These are phyloP conservation scores for Saccharomycopsis olivae DNA, from an alignment of 805 yeast genomes.

Conservation along the genomic window DNA sequence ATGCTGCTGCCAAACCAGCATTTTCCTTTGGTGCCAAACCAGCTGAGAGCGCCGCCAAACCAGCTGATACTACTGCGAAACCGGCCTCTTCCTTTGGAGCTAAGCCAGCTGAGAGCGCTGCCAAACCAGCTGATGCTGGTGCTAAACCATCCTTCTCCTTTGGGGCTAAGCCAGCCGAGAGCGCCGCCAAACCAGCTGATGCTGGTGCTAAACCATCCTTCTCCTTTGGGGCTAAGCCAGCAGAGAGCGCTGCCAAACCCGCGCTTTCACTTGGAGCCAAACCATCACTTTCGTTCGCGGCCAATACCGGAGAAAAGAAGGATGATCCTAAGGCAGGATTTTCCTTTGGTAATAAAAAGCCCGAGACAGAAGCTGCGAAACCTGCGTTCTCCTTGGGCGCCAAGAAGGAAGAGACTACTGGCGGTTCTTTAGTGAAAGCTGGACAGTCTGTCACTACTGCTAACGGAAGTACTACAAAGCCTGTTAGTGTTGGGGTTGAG, in stretches of 20 bases:
- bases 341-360: too few species aligned
- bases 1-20: conserved; percentile 18
- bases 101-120: conserved; percentile 19
- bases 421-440: conserved; percentile 4
- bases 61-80: conserved; percentile 19
- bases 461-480: conserved; percentile 25
- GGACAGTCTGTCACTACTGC: conserved; percentile 5
- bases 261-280: conserved; percentile 11
- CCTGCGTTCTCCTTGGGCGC: conserved; percentile 7
- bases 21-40: conserved; percentile 18
- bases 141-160: conserved; percentile 9
- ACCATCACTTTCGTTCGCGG: conserved; percentile 19
- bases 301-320: conserved; percentile 19
- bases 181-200: conserved; percentile 19
- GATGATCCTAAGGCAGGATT: background rate
- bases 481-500: conserved; percentile 51
- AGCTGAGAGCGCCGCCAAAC: conserved; percentile 12
- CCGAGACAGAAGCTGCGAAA: background rate
- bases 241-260: conserved; percentile 4
- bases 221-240: conserved; percentile 17
- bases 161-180: conserved; percentile 18
- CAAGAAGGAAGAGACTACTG: conserved; percentile 13
- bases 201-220: conserved; percentile 10
- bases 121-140: conserved; percentile 19
- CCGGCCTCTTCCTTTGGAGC: conserved; percentile 20